These are phyloP conservation scores for Adansonia rubrostipa DNA, from an alignment of 441 rosid genomes.

Conservation along the genomic window DNA sequence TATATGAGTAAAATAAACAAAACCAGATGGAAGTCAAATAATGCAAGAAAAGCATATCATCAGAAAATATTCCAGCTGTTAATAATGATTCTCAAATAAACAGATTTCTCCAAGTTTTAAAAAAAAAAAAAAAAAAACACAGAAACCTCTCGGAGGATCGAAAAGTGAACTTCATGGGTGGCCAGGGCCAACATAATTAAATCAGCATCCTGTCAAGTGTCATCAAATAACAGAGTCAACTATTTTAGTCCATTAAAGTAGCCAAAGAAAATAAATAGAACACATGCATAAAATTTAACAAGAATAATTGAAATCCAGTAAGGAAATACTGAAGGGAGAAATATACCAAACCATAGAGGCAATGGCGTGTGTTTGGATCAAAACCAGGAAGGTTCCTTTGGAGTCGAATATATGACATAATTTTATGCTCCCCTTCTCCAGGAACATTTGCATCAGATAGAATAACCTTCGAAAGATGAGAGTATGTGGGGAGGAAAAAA, in stretches of 20 bases:
- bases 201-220: slow-evolving; percentile 82
- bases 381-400: slow-evolving; percentile 93
- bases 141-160: slow-evolving; percentile 94
- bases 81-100: neutral
- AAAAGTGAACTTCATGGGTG: slow-evolving; percentile 95
- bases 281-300: neutral
- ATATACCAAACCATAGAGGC: slow-evolving; percentile 93
- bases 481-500: slow-evolving; percentile 24
- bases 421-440: slow-evolving; percentile 99
- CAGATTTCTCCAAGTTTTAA: neutral
- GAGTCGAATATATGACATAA: slow-evolving; percentile 93
- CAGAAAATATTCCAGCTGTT: neutral
- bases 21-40: neutral
- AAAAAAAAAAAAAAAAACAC: slow-evolving; percentile 9
- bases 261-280: slow-evolving; percentile 25
- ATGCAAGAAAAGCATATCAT: slow-evolving; percentile 1
- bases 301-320: slow-evolving; percentile 13
- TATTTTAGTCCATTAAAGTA: slow-evolving; percentile 28
- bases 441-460: slow-evolving; percentile 99
- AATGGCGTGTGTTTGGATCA: slow-evolving; percentile 91
- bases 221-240: slow-evolving; percentile 30
- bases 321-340: slow-evolving; percentile 35
- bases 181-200: slow-evolving; percentile 96
- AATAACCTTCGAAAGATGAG: slow-evolving; percentile 66
- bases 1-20: neutral